phyloP scores from a whole-genome alignment of 1,284 basidiomycete genomes.

The Ganoderma boninense region DNA sequence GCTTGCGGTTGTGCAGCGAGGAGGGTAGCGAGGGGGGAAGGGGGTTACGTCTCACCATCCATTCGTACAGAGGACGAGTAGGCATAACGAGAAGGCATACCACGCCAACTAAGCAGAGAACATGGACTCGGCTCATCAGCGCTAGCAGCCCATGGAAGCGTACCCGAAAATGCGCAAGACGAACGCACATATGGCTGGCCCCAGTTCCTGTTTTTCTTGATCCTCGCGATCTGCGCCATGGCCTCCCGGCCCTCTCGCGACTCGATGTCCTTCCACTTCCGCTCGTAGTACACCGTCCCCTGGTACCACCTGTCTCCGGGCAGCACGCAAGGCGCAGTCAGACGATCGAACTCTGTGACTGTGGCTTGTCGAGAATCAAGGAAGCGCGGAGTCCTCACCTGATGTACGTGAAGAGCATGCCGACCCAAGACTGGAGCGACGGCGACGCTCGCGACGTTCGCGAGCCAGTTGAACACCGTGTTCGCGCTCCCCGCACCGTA shows the following conservation, averaged over 20 bases:
- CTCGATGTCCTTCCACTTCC: conserved; percentile 22
- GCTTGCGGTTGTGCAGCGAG: too few species aligned
- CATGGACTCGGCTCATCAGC: too few species aligned
- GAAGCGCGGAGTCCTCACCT: conserved; percentile 23
- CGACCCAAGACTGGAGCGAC: conserved; percentile 42
- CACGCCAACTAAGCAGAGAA: conserved; percentile 34
- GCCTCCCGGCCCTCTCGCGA: conserved; percentile 20
- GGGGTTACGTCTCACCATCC: conserved; percentile 32
- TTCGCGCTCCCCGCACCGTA: conserved; percentile 24
- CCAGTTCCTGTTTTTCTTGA: conserved; percentile 37
- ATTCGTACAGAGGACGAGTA: conserved; percentile 40
- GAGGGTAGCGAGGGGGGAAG: too few species aligned
- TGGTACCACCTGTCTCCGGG: conserved; percentile 36
- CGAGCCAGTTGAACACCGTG: conserved; percentile 38
- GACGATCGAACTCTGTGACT: too few species aligned
- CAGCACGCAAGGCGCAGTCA: too few species aligned
- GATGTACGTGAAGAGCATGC: conserved; percentile 43
- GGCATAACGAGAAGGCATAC: conserved; percentile 39
- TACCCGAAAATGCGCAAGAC: neutral
- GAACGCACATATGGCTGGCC: conserved; percentile 39
- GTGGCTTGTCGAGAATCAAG: too few species aligned
- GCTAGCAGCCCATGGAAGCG: too few species aligned
- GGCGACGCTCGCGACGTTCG: conserved; percentile 39
- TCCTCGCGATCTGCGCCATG: conserved; percentile 31
- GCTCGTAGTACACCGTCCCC: conserved; percentile 39